Evolutionary conservation across 371 early-diverging fungal genomes (phyloP), one percentile per base, ranked within the genome.

Genomic region (Choanephora cucurbitarum): DNA sequence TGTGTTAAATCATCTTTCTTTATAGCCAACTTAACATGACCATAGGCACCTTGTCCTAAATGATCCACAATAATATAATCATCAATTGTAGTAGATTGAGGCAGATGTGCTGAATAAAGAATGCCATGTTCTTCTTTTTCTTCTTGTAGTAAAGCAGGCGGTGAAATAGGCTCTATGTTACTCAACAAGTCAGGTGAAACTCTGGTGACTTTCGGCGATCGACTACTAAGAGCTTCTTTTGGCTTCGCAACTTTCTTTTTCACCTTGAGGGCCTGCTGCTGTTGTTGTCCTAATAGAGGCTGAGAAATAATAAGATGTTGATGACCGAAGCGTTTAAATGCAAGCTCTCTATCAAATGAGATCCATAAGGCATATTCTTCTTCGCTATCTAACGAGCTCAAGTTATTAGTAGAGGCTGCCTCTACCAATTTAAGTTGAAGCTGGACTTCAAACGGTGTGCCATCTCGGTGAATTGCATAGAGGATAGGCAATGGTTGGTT

Each of bases 41-140:
- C 89, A 60, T 88, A 90, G 5, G 91, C 85, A 17, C 91, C 90
- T 64, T 89, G 83, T 6, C 91, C 91, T 6, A 91, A 57, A 7
- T 72, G 67, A 34, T 82, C 79, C 1, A 87, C 44, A 34, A 87
- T 82, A 1, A 76, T 69, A 62, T 81, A 91, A 55, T 90, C 86
- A 17, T 78, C 70, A 49, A 87, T 84, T 10, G 48, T 49, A n/a
- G 64, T 70, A 1, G 58, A 44, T 13, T 70, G 66, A n/a, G 44
- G 49, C 5, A 78, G 77, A 41, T 81, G 75, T n/a, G 79, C 79
- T 5, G 79, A 79, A 31, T 79, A 79, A 23, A 52, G 60, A 50
- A 52, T 62, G 52, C 28, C 61, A 52, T 41, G 52, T 24, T 58
- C 28, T 60, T 56, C 33, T 45, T 58, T 28, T 60, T 56, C 33